Evolutionary conservation across 805 yeast genomes (phyloP), one percentile per base, ranked within the genome.

Genomic region (Isabelozyma gotoi): DNA sequence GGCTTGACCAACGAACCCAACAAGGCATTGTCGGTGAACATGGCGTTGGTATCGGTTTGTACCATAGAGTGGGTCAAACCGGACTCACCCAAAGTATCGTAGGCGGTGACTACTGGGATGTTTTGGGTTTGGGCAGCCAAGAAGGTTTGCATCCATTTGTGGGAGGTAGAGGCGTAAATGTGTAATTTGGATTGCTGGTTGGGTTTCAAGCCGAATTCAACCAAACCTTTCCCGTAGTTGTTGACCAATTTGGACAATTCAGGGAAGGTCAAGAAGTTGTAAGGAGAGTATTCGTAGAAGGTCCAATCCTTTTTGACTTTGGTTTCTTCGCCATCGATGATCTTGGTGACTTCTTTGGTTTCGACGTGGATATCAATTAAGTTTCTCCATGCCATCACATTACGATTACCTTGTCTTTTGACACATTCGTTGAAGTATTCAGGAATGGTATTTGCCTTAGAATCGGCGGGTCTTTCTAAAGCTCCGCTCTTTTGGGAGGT

Each of bases 51-150:
- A 39, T 76, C 87, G 3, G 98, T 89, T 69, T 91, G 88, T 33
- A 78, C 75, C 59, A 94, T 74, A 2, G 97, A 90, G 67, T 86
- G 96, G 44, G 84, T 85, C 59, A 91, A 76, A 18, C 96, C 96
- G 31, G 77, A 76, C 66, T 89, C 96, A 45, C 97, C 97, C 52
- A 91, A 75, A 35, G 97, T 89, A 65, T 91, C 97, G 66, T 94
- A 94, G 32, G 99, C 98, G 12, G 99, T 94, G 33, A 90, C 98
- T 44, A 86, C 77, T 18, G 98, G 87, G 47, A 94, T 84, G 39
- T 78, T 68, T 66, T 89, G 97, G 41, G 90, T 73, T 55, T 81
- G 80, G 41, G 88, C 77, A 12, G 91, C 96, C 46, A 88, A 64
- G 51, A 82, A 92, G 24, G 88, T 78, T 68, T 88, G 86, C 88